phyloP scores from a whole-genome alignment of 2,329 filamentous ascomycete species.

The Xylaria sp. region DNA sequence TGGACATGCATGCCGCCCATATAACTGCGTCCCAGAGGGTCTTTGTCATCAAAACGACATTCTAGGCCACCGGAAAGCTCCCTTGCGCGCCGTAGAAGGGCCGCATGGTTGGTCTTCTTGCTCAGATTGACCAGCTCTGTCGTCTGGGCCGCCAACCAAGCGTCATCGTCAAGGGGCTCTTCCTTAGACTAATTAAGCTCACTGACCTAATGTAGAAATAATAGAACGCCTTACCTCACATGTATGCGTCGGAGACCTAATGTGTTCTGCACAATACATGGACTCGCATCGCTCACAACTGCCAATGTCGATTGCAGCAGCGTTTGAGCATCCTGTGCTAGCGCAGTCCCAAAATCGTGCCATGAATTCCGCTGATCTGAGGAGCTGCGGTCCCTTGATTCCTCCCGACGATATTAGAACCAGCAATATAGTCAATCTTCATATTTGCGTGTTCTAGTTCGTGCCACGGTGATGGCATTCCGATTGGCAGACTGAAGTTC shows the following conservation, averaged over 20 bases:
- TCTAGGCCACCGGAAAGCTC: conserved; percentile 35
- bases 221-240: conserved; percentile 21
- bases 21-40: conserved; percentile 20
- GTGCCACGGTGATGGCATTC: no score
- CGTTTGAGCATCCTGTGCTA: conserved; percentile 18
- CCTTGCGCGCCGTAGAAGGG: conserved; percentile 35
- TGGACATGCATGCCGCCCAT: conserved; percentile 31
- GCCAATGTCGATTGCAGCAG: conserved; percentile 32
- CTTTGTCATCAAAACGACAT: conserved; percentile 34
- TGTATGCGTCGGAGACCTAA: conserved; percentile 16
- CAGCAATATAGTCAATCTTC: no score
- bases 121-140: conserved; percentile 36
- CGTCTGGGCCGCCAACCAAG: conserved; percentile 37
- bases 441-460: no score
- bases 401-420: no score
- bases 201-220: not conserved
- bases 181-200: conserved; percentile 18
- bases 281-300: conserved; percentile 31
- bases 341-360: conserved; percentile 4
- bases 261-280: conserved; percentile 29
- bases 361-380: not conserved
- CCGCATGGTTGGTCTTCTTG: conserved; percentile 36
- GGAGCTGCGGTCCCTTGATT: no score
- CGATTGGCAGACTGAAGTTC: no score
- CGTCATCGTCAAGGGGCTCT: conserved; percentile 38